Evolutionary conservation across 2,329 filamentous ascomycete species (phyloP), one percentile per base, ranked within the genome.

Genomic region (Paecilomyces sp.): DNA sequence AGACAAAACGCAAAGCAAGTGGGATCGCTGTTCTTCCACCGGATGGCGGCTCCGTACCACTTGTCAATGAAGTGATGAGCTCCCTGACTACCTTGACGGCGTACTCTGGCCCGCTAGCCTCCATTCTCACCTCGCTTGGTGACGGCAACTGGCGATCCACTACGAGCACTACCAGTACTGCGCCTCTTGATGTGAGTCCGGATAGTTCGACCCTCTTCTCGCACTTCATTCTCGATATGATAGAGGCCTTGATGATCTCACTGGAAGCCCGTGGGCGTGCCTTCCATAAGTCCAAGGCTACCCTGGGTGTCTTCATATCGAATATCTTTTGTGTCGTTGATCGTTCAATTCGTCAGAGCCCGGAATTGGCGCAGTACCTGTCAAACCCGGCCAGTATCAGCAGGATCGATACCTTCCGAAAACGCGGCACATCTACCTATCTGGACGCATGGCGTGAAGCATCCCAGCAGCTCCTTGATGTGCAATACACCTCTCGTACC

Each of bases 61-160:
- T 96, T 22, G 91, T 94, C 0, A 82, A 86, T 0, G 91, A 96
- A 70, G 91, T 89, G 3, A 93, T 97, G 87, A 88, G 87, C 63
- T 87, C 92, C 30, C 79, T 99, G 15, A 89, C 94, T 67, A 88
- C 88, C 13, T 90, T 99, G 85, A 90, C 92, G 1, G 86, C 88
- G 58, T 97, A 96, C 74, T 82, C 96, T 24, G 84, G 87, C 6
- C 92, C 94, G 1, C 83, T 99, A 22, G 90, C 90, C 2, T 93
- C 90, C 61, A 91, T 99, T 66, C 87, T 99, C 81, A 87, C 94
- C 30, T 96, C 92, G 0, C 78, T 99, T 9, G 94, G 94, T 18
- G 92, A 97, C 67, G 92, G 92, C 1, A 93, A 93, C 36, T 99
- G 94, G 94, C 79, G 78, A 58, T 83, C 84, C 11, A 82, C 82